phyloP scores from a whole-genome alignment of 495 filamentous ascomycete genomes.

The Aspergillus homomorphus region DNA sequence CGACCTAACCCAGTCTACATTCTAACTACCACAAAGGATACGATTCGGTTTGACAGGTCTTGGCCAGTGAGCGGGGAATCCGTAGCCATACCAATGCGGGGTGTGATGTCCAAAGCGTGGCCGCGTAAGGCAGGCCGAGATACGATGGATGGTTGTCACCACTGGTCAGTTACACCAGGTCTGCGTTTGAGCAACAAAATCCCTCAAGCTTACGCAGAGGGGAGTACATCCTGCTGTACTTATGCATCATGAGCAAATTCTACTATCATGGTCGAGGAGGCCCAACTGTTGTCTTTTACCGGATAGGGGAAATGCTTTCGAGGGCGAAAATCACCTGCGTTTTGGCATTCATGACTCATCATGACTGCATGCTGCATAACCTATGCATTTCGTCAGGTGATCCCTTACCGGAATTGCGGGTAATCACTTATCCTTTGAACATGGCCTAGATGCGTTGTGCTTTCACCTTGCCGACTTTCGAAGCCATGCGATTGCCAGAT shows the following conservation, averaged over 20 bases:
- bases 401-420: background rate
- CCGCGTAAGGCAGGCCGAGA: background rate
- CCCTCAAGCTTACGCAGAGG: no score
- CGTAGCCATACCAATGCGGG: background rate
- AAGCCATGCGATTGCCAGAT: background rate
- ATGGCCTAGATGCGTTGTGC: background rate
- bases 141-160: background rate
- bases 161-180: background rate
- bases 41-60: background rate
- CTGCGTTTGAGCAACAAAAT: background rate
- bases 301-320: background rate
- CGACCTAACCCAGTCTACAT: background rate
- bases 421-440: background rate
- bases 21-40: background rate
- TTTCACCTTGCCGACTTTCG: background rate
- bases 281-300: background rate
- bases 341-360: background rate
- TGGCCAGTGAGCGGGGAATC: background rate
- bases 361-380: background rate
- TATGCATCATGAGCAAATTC: background rate
- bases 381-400: background rate
- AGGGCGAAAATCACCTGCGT: background rate
- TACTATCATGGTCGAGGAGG: background rate
- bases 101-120: background rate
- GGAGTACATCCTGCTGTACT: background rate